Conservation (phyloP, 441 rosid genomes). For the Populus hybrid region DNA sequence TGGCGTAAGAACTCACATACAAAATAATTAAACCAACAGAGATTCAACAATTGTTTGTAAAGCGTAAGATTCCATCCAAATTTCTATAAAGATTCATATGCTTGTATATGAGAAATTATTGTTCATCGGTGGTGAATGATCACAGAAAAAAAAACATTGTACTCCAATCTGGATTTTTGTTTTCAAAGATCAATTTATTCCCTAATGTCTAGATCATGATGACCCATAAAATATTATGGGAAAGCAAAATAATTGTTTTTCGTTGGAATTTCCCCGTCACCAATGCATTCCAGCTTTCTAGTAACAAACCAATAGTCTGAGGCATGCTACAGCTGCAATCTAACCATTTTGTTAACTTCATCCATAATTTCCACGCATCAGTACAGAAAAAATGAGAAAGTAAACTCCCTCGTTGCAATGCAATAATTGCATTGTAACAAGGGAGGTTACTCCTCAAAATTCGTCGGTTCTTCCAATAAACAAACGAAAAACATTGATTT, state of each 20-base stretch:
- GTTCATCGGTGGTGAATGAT: background rate
- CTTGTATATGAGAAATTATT: no score
- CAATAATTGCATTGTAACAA: no score
- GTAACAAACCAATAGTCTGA: background rate
- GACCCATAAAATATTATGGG: background rate
- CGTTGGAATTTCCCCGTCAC: background rate
- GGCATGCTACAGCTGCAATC: background rate
- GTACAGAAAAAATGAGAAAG: background rate
- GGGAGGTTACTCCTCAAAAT: background rate
- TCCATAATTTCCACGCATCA: background rate
- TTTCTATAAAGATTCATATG: no score
- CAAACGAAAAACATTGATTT: background rate
- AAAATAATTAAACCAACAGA: background rate
- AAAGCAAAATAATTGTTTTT: background rate
- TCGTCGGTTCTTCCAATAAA: background rate
- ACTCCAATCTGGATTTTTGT: background rate
- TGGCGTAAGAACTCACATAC: background rate
- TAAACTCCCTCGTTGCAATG: no score
- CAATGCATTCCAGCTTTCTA: background rate
- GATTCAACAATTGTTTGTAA: no score
- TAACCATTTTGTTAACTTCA: background rate
- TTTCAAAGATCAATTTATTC: background rate
- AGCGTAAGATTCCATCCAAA: no score
- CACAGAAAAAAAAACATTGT: background rate
- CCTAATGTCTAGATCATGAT: background rate